These are phyloP conservation scores for Calonectria honghensis DNA, from an alignment of 2,329 filamentous ascomycete species.

Conservation along the genomic window DNA sequence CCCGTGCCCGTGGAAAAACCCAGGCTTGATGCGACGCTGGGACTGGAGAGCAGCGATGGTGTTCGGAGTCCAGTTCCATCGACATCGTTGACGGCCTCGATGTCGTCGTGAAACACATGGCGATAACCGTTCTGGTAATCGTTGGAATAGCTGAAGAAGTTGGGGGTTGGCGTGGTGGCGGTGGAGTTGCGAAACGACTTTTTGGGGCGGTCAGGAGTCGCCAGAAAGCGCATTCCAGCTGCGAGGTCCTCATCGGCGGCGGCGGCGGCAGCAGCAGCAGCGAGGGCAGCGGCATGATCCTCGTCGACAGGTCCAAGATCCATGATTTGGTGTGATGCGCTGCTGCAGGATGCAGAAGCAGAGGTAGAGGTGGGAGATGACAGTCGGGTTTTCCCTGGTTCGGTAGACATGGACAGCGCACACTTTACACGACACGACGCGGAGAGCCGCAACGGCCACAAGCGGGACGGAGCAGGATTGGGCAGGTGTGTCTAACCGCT, in stretches of 20 bases:
- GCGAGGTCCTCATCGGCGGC: constrained; percentile 49
- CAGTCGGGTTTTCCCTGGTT: constrained; percentile 32
- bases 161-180: constrained; percentile 50
- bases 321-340: constrained; percentile 40
- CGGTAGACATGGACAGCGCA: constrained; percentile 36
- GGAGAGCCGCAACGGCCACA: constrained; percentile 47
- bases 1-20: constrained; percentile 55
- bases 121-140: constrained; percentile 52
- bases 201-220: constrained; percentile 54
- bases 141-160: constrained; percentile 50
- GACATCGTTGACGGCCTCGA: constrained; percentile 46
- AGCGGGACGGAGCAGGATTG: constrained; percentile 37
- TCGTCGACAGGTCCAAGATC: constrained; percentile 54
- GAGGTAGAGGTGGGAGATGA: constrained; percentile 32
- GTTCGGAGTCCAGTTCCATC: constrained; percentile 52
- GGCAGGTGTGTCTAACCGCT: constrained; percentile 48
- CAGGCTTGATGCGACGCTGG: constrained; percentile 60
- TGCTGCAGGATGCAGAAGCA: constrained; percentile 37
- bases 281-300: constrained; percentile 53
- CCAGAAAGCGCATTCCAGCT: constrained; percentile 44
- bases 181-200: constrained; percentile 44
- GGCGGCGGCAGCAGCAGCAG: constrained; percentile 50
- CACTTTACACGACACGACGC: constrained; percentile 49
- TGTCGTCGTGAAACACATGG: constrained; percentile 53
- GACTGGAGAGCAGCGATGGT: constrained; percentile 58